Evolutionary conservation across 116 monocot genomes (phyloP).

Genomic region (Trichopus zeylanicus): DNA sequence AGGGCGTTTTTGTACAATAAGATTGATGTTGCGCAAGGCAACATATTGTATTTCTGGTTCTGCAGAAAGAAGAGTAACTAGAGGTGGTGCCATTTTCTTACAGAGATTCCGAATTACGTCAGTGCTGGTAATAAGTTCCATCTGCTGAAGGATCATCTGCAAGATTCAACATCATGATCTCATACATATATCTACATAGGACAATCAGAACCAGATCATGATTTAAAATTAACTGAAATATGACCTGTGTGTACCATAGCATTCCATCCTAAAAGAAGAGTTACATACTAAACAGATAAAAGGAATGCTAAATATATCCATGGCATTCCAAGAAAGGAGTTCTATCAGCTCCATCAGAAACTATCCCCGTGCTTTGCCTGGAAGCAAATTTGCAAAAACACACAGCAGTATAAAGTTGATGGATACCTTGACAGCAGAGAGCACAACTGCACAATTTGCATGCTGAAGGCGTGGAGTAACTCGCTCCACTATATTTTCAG

Average conservation of each 20-base stretch:
- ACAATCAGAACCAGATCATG: not conserved
- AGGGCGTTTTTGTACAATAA: constrained; percentile 91
- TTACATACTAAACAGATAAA: too few relatives aligned
- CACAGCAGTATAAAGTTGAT: too few relatives aligned
- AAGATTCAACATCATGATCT: constrained; percentile 10
- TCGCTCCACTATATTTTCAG: constrained; percentile 96
- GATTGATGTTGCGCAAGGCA: constrained; percentile 90
- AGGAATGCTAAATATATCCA: too few relatives aligned
- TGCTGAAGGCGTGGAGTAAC: constrained; percentile 96
- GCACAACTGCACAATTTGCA: constrained; percentile 98
- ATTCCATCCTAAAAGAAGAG: too few relatives aligned
- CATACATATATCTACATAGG: not conserved
- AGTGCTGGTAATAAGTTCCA: constrained; percentile 94
- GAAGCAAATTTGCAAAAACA: too few relatives aligned
- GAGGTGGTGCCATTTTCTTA: constrained; percentile 98
- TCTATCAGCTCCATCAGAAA: too few relatives aligned
- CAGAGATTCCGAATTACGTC: constrained; percentile 95
- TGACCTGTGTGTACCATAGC: too few relatives aligned
- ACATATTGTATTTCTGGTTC: constrained; percentile 99
- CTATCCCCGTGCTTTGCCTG: too few relatives aligned
- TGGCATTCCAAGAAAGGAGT: too few relatives aligned
- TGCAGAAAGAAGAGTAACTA: constrained; percentile 95
- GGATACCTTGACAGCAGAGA: constrained; percentile 95
- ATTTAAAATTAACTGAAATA: not conserved
- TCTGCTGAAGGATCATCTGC: constrained; percentile 98